Percentiles rank a stretch among this genome's conserved stretches.
phyloP scores from a whole-genome alignment of 768 basidiomycete species.

The Hysterangium stoloniferum region DNA sequence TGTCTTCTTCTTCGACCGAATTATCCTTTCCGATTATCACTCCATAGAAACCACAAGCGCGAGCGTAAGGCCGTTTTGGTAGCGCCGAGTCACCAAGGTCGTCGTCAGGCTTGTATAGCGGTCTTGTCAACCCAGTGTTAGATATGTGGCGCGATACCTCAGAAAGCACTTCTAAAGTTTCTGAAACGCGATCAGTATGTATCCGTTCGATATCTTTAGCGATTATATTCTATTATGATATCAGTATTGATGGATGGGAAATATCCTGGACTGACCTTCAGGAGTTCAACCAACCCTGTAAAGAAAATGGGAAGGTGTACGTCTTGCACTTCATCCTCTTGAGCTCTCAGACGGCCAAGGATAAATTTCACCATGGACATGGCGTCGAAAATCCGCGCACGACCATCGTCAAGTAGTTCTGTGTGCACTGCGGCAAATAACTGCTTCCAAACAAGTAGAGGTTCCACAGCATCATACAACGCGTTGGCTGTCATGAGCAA shows the following conservation, averaged over 20 bases:
- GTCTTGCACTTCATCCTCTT: constrained; percentile 69
- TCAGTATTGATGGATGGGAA: not conserved
- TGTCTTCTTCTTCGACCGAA: constrained; percentile 8
- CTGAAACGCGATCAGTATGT: not conserved
- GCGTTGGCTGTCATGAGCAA: constrained; percentile 77
- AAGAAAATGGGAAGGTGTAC: constrained; percentile 80
- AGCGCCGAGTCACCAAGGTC: constrained; percentile 23
- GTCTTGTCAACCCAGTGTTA: constrained; percentile 40
- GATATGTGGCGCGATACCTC: constrained; percentile 46
- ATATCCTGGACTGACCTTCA: constrained; percentile 22
- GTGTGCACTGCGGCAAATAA: constrained; percentile 50
- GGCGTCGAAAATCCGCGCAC: constrained; percentile 35
- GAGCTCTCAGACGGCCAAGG: constrained; percentile 58
- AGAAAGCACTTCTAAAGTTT: constrained; percentile 39
- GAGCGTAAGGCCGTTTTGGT: constrained; percentile 35
- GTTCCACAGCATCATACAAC: constrained; percentile 90
- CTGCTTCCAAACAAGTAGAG: constrained; percentile 77
- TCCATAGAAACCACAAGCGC: constrained; percentile 58
- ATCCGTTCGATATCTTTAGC: not conserved
- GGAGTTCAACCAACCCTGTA: constrained; percentile 52
- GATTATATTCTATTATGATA: not conserved
- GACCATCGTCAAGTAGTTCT: constrained; percentile 31
- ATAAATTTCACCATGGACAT: constrained; percentile 66
- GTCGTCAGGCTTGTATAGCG: constrained; percentile 36
- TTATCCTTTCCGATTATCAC: constrained; percentile 24